A percentile compares a stretch with the other conserved stretches of the same genome.
Conservation (phyloP, 2,329 filamentous ascomycete species). For the Aureobasidium pullulans region DNA sequence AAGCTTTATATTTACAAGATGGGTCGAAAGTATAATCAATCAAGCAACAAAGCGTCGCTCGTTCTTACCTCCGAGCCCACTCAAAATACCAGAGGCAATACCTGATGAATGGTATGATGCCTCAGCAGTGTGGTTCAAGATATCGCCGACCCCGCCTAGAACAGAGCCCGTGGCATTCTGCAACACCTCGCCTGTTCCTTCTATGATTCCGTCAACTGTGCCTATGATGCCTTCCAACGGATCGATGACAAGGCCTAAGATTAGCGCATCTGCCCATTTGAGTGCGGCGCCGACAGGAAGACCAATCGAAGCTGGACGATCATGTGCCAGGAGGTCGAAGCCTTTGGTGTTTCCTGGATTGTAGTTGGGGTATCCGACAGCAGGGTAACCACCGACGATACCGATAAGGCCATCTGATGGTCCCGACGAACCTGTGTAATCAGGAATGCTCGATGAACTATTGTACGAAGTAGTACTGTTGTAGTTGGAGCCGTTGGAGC, state of each 20-base stretch:
- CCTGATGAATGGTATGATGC: neutral
- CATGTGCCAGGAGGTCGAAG: neutral
- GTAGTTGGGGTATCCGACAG: constrained; percentile 16
- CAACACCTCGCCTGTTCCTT: neutral
- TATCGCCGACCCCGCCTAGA: neutral
- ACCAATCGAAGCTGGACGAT: constrained; percentile 15
- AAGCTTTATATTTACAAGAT: no score
- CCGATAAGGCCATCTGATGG: neutral
- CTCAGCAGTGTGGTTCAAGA: neutral
- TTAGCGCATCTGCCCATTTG: constrained; percentile 13
- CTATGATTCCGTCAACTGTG: neutral
- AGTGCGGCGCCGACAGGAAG: constrained; percentile 13
- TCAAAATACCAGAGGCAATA: neutral
- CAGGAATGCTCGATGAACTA: neutral
- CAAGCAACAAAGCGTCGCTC: neutral
- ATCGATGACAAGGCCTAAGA: constrained; percentile 10
- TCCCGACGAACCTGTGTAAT: neutral
- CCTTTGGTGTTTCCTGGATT: constrained; percentile 9
- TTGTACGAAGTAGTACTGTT: neutral
- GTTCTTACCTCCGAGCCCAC: neutral
- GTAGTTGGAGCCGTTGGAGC: neutral
- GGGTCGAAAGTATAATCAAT: neutral
- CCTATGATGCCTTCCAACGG: constrained; percentile 1
- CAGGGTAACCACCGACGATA: constrained; percentile 9
- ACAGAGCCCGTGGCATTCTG: neutral